Evolutionary conservation across 164 flowering plant species (phyloP).

Genomic region (Amborella trichopoda): DNA sequence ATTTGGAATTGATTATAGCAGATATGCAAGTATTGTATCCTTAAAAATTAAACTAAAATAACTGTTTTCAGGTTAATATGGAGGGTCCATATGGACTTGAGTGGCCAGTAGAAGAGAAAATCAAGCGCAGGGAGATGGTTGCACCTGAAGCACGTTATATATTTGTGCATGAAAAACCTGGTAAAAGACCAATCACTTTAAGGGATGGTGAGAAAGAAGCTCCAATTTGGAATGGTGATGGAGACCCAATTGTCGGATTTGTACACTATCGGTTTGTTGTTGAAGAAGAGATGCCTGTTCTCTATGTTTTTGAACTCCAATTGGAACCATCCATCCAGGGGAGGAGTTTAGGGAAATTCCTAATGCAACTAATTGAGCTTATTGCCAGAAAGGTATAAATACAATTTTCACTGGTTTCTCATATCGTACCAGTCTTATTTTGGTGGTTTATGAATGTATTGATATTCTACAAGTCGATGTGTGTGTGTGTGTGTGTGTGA

Average conservation of each 20-base stretch:
- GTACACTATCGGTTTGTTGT: slow-evolving; percentile 67
- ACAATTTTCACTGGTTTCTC: too few relatives aligned
- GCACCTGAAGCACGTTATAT: slow-evolving; percentile 75
- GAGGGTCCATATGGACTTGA: slow-evolving; percentile 62
- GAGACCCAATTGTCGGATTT: slow-evolving; percentile 55
- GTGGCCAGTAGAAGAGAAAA: slow-evolving; percentile 75
- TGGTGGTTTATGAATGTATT: too few relatives aligned
- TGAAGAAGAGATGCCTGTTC: slow-evolving; percentile 86
- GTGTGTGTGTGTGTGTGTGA: too few relatives aligned
- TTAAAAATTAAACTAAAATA: not conserved
- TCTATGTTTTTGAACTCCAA: slow-evolving; percentile 88
- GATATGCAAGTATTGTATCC: not conserved
- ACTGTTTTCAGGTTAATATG: slow-evolving; percentile 53
- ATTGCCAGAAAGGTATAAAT: slow-evolving; percentile 84
- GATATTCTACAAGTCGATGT: too few relatives aligned
- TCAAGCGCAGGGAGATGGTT: slow-evolving; percentile 83
- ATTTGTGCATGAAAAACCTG: slow-evolving; percentile 36
- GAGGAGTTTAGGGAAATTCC: slow-evolving; percentile 71
- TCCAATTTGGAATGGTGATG: slow-evolving; percentile 9
- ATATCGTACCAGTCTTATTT: too few relatives aligned
- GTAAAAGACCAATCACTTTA: slow-evolving; percentile 13
- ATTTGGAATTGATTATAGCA: not conserved
- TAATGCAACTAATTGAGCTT: slow-evolving; percentile 83
- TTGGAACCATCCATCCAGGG: slow-evolving; percentile 66
- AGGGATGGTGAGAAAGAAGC: slow-evolving; percentile 3